Conservation (phyloP, 306 rosid species). For the Styphnolobium japonicum region DNA sequence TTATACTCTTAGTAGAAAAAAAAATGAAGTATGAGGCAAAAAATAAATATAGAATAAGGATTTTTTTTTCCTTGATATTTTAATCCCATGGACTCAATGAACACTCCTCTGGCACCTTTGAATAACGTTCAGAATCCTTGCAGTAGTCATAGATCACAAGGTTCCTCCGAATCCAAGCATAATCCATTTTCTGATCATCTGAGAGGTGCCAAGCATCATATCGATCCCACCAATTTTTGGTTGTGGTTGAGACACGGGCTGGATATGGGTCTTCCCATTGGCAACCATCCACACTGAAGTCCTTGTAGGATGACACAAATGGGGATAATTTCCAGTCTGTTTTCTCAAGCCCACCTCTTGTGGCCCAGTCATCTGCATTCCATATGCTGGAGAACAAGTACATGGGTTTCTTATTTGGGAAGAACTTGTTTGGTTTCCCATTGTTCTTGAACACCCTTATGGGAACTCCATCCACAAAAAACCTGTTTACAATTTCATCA, state of each 20-base stretch:
- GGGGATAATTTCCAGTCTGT: constrained; percentile 83
- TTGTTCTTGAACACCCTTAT: constrained; percentile 87
- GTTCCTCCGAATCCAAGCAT: constrained; percentile 87
- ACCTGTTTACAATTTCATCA: constrained; percentile 44
- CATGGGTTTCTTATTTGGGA: constrained; percentile 91
- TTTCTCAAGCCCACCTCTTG: constrained; percentile 96
- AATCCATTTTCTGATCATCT: constrained; percentile 64
- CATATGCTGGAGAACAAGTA: constrained; percentile 91
- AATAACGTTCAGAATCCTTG: constrained; percentile 54
- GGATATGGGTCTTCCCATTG: constrained; percentile 96
- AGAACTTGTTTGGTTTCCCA: constrained; percentile 64
- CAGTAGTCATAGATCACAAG: constrained; percentile 89
- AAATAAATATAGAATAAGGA: too few relatives aligned
- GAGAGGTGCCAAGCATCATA: constrained; percentile 87
- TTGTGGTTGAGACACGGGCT: constrained; percentile 82
- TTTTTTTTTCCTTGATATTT: neutral
- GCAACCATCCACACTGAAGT: constrained; percentile 76
- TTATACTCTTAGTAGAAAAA: neutral
- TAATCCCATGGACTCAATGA: constrained; percentile 81
- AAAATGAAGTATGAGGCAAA: too few relatives aligned
- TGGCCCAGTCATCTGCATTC: constrained; percentile 99
- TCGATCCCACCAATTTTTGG: constrained; percentile 86
- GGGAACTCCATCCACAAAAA: constrained; percentile 76
- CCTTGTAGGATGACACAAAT: constrained; percentile 78
- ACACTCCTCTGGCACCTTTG: constrained; percentile 71